Evolutionary conservation across 1,284 basidiomycete genomes (phyloP), one percentile per base, ranked within the genome.

Genomic region (Austroboletus novae-zelandiae): DNA sequence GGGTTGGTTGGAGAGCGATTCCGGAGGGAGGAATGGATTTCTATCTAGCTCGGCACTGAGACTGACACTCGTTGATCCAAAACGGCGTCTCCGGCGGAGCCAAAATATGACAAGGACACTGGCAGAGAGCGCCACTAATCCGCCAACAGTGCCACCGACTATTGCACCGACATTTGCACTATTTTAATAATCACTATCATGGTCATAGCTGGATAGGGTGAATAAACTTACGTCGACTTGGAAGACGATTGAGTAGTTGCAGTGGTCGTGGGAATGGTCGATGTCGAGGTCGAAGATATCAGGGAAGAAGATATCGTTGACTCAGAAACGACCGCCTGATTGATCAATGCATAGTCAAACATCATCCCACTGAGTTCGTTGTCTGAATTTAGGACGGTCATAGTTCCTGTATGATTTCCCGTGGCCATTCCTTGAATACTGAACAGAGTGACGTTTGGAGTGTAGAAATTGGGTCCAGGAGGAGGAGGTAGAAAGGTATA

Each of bases 401-500:
- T 50, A 5, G 40, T 54, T 9, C 48, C 51, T 1, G 50, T 52
- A 25, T 59, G 58, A 18, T 54, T 46, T 27, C 54, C 57, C 2
- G 51, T 60, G 6, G 50, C 18, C 5, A 60, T 39, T 1, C 48
- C 50, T 41, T 60, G 52, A 29, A 58, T 10, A 34, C 18, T 43
- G 47, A 55, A 61, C 2, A 62, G 52, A 17, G 53, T 47, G 45
- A 62, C 50, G 14, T 61, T 56, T 2, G 51, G 37, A 20, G 20
- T 14, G 18, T 53, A 48, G 34, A 40, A 51, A 20, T 31, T 27
- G 11, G 60, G 52, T 5, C 35, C 50, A 1, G 50, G 36, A n/a
- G 60, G 55, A 13, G 40, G 34, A 40, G 48, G 23, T 9, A 61
- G n/a, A 11, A 31, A 25, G 5, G 41, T 52, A 23, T 57, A 50